Conservation (phyloP, 345 rosid species). For the Eucalyptus pauciflora region DNA sequence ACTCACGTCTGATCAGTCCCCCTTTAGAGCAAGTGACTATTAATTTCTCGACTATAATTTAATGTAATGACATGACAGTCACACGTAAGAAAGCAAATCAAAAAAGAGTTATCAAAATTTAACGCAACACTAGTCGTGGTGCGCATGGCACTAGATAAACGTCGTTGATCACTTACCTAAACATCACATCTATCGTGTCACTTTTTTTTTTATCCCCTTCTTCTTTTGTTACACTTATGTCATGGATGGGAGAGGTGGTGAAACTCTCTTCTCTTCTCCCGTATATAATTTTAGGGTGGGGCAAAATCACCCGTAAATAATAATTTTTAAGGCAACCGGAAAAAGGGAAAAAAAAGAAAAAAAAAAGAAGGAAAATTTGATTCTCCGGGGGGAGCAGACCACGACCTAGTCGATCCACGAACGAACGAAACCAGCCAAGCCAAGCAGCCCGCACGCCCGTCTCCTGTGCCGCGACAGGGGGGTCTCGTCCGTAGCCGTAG, state of each 20-base stretch:
- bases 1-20: fast-evolving
- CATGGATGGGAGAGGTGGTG: background rate
- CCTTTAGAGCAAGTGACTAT: background rate
- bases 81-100: fast-evolving
- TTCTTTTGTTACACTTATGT: background rate
- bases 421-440: background rate
- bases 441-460: background rate
- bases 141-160: fast-evolving
- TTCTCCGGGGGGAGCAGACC: background rate
- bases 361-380: background rate
- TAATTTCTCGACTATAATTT: background rate
- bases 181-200: background rate
- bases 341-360: background rate
- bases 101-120: background rate
- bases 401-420: background rate
- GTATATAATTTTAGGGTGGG: background rate
- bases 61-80: background rate
- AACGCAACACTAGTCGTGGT: fast-evolving
- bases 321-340: background rate
- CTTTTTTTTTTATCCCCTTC: background rate
- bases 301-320: background rate
- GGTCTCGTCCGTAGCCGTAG: background rate
- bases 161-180: background rate
- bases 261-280: background rate
- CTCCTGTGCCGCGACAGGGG: background rate